Percentiles rank a stretch among this genome's conserved stretches.
Evolutionary conservation across 148 eudicot genomes (phyloP).

Genomic region (Gaultheria prostrata): DNA sequence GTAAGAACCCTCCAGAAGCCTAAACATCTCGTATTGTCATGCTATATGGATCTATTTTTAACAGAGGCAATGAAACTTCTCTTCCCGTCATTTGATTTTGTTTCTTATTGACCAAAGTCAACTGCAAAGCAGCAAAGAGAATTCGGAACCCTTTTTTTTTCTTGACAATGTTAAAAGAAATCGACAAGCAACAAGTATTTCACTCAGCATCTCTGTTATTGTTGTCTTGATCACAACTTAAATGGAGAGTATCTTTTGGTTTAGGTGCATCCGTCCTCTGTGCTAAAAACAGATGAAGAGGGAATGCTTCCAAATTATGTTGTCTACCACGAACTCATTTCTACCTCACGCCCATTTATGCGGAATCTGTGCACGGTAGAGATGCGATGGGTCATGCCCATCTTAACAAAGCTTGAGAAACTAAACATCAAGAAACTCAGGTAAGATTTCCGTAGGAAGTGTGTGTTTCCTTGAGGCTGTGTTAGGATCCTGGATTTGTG

Average conservation of each 20-base stretch:
- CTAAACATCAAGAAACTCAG: conserved; percentile 64
- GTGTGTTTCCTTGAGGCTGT: neutral
- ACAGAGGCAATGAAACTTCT: neutral
- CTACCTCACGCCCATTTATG: conserved; percentile 89
- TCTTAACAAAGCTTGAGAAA: conserved; percentile 67
- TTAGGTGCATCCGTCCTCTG: conserved; percentile 93
- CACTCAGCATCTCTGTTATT: neutral
- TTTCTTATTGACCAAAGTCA: neutral
- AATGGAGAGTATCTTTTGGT: neutral
- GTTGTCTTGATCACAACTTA: neutral
- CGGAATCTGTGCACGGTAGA: conserved; percentile 78
- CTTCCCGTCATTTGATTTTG: neutral
- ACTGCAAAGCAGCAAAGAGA: conserved; percentile 14
- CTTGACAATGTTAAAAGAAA: neutral
- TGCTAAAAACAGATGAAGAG: conserved; percentile 81
- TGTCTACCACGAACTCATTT: conserved; percentile 82
- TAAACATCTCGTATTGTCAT: neutral
- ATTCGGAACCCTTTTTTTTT: neutral
- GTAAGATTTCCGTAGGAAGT: conserved; percentile 20
- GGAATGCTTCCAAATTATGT: conserved; percentile 94
- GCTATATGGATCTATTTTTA: neutral
- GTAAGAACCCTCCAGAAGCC: conserved; percentile 24
- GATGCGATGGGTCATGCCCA: conserved; percentile 73
- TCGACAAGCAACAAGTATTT: neutral
- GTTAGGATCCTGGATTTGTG: neutral